Percentiles rank a stretch among this genome's conserved stretches.
These are phyloP conservation scores for Mortierella sp. DNA, from an alignment of 371 early-diverging fungal species.

Conservation along the genomic window DNA sequence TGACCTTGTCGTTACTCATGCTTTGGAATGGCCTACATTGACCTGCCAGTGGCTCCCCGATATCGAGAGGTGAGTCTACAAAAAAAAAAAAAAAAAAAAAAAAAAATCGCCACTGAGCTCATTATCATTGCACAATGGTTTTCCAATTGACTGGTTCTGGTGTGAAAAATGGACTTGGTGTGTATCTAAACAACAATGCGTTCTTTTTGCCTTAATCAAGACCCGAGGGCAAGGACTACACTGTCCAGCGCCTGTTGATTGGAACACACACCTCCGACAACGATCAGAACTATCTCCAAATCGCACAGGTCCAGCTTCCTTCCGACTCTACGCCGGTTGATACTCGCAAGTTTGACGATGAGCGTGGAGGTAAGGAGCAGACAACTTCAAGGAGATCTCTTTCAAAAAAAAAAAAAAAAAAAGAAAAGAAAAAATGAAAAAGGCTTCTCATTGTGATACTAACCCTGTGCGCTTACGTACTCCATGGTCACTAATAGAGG, in stretches of 20 bases:
- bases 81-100: neutral
- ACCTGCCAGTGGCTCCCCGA: conserved; percentile 99
- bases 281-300: conserved; percentile 95
- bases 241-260: conserved; percentile 84
- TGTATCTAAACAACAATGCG: neutral
- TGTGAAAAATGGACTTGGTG: no score
- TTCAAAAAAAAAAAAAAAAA: conserved; percentile 24
- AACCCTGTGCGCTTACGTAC: conserved; percentile 1
- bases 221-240: conserved; percentile 92
- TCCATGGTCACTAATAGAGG: conserved; percentile 56
- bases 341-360: conserved; percentile 77
- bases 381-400: no score
- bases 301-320: conserved; percentile 91
- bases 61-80: conserved; percentile 71
- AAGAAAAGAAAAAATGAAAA: neutral
- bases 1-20: conserved; percentile 96
- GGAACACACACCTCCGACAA: conserved; percentile 98
- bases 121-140: neutral
- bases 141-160: neutral
- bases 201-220: conserved; percentile 54
- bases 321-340: conserved; percentile 73
- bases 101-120: conserved; percentile 4
- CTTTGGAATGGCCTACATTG: conserved; percentile 98
- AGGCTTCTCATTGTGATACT: neutral
- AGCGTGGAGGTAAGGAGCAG: conserved; percentile 66